Conservation (phyloP, 768 basidiomycete species). For the Suillus discolor region DNA sequence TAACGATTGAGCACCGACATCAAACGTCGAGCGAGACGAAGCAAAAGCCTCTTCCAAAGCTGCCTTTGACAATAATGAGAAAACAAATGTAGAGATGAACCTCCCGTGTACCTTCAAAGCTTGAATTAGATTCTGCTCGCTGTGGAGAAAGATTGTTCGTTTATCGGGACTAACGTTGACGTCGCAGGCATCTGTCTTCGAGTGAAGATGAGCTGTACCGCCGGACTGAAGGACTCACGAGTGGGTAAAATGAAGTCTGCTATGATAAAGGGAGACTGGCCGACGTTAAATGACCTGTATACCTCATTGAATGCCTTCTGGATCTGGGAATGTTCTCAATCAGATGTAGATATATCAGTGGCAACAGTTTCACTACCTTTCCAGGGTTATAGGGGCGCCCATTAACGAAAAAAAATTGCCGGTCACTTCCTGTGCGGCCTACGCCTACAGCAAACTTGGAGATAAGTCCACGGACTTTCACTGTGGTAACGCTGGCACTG, state of each 20-base stretch:
- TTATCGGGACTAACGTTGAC: slow-evolving; percentile 98
- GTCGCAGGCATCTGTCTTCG: slow-evolving; percentile 68
- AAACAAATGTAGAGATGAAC: not conserved
- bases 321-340: slow-evolving; percentile 46
- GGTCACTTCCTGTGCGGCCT: slow-evolving; percentile 77
- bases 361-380: slow-evolving; percentile 50
- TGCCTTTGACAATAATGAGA: slow-evolving; percentile 39
- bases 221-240: slow-evolving; percentile 43
- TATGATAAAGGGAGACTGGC: slow-evolving; percentile 80
- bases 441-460: slow-evolving; percentile 79
- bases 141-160: slow-evolving; percentile 90
- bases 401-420: slow-evolving; percentile 94
- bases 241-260: slow-evolving; percentile 84
- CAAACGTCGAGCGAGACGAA: slow-evolving; percentile 72
- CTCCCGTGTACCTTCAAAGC: slow-evolving; percentile 66
- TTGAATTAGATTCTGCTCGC: slow-evolving; percentile 76
- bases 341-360: slow-evolving; percentile 1
- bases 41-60: slow-evolving; percentile 72
- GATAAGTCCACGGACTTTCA: slow-evolving; percentile 75
- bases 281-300: slow-evolving; percentile 78
- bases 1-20: slow-evolving; percentile 39
- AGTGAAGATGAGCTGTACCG: not conserved
- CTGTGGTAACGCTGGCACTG: slow-evolving; percentile 34
- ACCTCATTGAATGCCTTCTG: slow-evolving; percentile 93
- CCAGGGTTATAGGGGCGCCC: slow-evolving; percentile 81